phyloP scores from a whole-genome alignment of 331 rosid species.

The Pyracantha coccinea region DNA sequence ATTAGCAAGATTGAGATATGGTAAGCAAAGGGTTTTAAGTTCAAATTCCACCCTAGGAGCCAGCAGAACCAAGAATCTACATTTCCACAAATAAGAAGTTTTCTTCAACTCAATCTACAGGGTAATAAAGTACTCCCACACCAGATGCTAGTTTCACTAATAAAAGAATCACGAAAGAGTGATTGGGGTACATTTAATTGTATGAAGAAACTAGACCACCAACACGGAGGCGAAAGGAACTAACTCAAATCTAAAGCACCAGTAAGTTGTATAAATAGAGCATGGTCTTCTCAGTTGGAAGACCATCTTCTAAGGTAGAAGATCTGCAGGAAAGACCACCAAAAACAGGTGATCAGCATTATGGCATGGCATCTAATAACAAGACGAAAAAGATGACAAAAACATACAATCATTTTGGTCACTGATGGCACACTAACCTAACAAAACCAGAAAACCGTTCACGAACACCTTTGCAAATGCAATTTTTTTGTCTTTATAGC shows the following conservation, averaged over 20 bases:
- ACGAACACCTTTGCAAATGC: background rate
- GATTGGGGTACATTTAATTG: too few species aligned
- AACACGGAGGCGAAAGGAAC: background rate
- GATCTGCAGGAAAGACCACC: slow-evolving; percentile 19
- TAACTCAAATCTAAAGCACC: slow-evolving; percentile 9
- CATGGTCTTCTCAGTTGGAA: background rate
- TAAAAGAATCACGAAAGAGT: too few species aligned
- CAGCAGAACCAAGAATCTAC: slow-evolving; percentile 12
- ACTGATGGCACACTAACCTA: background rate
- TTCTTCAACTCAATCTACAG: too few species aligned
- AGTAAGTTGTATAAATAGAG: background rate
- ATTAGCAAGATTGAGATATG: background rate
- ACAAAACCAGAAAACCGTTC: background rate
- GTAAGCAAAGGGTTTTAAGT: background rate
- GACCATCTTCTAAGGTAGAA: slow-evolving; percentile 7
- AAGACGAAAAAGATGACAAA: background rate
- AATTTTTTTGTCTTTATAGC: background rate
- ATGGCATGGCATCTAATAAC: background rate
- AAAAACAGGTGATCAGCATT: slow-evolving; percentile 12
- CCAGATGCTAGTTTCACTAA: background rate
- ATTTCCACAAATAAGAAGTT: slow-evolving; percentile 5
- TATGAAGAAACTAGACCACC: background rate
- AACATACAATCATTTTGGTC: background rate
- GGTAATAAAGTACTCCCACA: background rate
- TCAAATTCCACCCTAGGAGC: background rate